Percentiles rank a stretch among this genome's conserved stretches.
phyloP scores from a whole-genome alignment of 2,329 filamentous ascomycete species.

The Penicillium janthinellum region DNA sequence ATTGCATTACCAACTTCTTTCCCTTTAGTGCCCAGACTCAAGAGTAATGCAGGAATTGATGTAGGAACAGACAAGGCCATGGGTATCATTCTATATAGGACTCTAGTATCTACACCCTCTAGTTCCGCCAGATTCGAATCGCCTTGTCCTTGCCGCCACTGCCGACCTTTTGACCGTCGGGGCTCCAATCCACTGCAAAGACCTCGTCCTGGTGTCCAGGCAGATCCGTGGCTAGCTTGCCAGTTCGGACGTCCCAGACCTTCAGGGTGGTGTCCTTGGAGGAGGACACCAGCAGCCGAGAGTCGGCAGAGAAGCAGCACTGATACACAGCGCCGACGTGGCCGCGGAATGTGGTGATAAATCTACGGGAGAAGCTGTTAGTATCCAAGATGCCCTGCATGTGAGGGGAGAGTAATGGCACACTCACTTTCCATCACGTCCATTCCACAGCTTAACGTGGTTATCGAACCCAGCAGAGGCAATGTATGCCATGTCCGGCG shows the following conservation, averaged over 20 bases:
- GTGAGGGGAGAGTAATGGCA: no score
- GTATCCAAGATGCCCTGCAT: conserved; percentile 8
- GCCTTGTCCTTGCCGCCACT: conserved; percentile 92
- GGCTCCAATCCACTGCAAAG: conserved; percentile 92
- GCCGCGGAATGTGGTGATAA: conserved; percentile 82
- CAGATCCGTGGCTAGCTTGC: conserved; percentile 78
- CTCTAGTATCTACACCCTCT: conserved; percentile 18
- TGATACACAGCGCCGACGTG: conserved; percentile 93
- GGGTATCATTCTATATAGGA: conserved; percentile 28
- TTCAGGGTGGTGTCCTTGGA: conserved; percentile 94
- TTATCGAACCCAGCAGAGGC: conserved; percentile 93
- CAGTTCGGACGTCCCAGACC: conserved; percentile 87
- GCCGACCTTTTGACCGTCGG: conserved; percentile 83
- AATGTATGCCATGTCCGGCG: conserved; percentile 82
- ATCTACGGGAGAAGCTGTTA: conserved; percentile 52
- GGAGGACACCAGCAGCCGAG: conserved; percentile 79
- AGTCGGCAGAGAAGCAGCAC: conserved; percentile 89
- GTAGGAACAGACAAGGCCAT: background rate
- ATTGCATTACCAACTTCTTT: background rate
- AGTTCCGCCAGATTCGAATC: conserved; percentile 67
- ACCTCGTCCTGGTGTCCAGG: conserved; percentile 92
- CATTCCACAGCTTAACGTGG: conserved; percentile 89
- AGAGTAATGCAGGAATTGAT: background rate
- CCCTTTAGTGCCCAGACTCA: background rate
- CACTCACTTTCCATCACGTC: conserved; percentile 62